These are phyloP conservation scores for Sedum album DNA, from an alignment of 164 flowering plant species.

Conservation along the genomic window DNA sequence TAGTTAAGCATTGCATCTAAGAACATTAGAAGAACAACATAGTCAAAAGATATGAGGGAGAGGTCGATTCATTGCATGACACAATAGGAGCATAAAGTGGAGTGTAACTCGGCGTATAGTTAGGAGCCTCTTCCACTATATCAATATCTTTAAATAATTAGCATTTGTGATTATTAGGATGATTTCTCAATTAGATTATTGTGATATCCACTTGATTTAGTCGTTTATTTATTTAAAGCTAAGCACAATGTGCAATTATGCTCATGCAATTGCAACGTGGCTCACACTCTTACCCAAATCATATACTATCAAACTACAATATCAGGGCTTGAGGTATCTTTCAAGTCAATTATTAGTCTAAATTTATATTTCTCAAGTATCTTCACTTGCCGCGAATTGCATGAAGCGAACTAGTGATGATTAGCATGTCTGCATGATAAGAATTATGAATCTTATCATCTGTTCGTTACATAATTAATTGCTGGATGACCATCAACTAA, in stretches of 20 bases:
- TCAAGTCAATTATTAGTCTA: too few relatives aligned
- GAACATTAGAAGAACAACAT: too few relatives aligned
- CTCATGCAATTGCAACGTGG: background rate
- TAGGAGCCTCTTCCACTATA: background rate
- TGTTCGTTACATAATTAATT: too few relatives aligned
- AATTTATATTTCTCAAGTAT: too few relatives aligned
- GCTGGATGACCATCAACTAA: too few relatives aligned
- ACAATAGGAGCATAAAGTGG: background rate
- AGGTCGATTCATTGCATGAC: background rate
- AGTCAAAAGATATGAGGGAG: background rate
- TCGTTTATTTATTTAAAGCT: background rate
- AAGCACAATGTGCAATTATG: background rate
- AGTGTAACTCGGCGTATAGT: constrained; percentile 4
- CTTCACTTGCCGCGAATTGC: too few relatives aligned
- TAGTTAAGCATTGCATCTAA: too few relatives aligned
- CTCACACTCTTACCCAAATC: background rate
- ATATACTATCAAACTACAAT: background rate
- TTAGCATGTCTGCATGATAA: background rate
- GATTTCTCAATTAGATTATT: too few relatives aligned
- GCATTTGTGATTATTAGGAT: too few relatives aligned
- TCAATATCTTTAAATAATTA: too few relatives aligned
- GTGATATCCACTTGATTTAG: background rate
- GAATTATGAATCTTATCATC: background rate
- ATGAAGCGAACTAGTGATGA: background rate
- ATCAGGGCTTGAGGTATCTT: too few relatives aligned